phyloP scores from a whole-genome alignment of 208 protist genomes.

The Leishmania amazonensis region DNA sequence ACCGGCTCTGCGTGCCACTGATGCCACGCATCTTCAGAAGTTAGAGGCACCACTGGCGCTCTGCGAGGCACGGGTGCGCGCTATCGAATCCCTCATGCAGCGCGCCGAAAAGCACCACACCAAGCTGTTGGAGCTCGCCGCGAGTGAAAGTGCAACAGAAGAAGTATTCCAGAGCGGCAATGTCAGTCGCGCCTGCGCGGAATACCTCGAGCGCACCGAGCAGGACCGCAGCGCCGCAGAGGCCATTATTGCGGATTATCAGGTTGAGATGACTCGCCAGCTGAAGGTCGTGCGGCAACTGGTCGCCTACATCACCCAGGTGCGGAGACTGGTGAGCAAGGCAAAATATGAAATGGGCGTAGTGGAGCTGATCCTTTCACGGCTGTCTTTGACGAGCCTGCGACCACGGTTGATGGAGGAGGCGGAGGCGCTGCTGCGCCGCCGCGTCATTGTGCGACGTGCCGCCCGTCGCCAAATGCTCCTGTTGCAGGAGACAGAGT shows the following conservation, averaged over 20 bases:
- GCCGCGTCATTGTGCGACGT: slow-evolving; percentile 28
- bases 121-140: slow-evolving; percentile 15
- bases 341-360: slow-evolving; percentile 20
- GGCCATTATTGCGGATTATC: slow-evolving; percentile 14
- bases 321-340: slow-evolving; percentile 23
- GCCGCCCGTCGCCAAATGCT: slow-evolving; percentile 27
- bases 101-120: slow-evolving; percentile 19
- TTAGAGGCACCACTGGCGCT: slow-evolving; percentile 15
- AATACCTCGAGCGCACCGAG: slow-evolving; percentile 19
- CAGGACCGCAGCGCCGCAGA: slow-evolving; percentile 17
- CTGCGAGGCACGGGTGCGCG: slow-evolving; percentile 12
- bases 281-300: slow-evolving; percentile 25
- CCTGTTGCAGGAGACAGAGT: slow-evolving; percentile 30
- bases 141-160: slow-evolving; percentile 5
- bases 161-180: slow-evolving; percentile 1
- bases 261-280: slow-evolving; percentile 33
- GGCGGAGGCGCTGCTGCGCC: slow-evolving; percentile 24
- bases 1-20: slow-evolving; percentile 1
- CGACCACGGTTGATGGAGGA: slow-evolving; percentile 21
- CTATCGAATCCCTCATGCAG: slow-evolving; percentile 7
- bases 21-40: not conserved
- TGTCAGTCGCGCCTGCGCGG: not conserved
- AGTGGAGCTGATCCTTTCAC: slow-evolving; percentile 23
- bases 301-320: slow-evolving; percentile 29
- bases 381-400: slow-evolving; percentile 14